Conservation (phyloP, 2,329 filamentous ascomycete species). For the Cladophialophora yegresii region DNA sequence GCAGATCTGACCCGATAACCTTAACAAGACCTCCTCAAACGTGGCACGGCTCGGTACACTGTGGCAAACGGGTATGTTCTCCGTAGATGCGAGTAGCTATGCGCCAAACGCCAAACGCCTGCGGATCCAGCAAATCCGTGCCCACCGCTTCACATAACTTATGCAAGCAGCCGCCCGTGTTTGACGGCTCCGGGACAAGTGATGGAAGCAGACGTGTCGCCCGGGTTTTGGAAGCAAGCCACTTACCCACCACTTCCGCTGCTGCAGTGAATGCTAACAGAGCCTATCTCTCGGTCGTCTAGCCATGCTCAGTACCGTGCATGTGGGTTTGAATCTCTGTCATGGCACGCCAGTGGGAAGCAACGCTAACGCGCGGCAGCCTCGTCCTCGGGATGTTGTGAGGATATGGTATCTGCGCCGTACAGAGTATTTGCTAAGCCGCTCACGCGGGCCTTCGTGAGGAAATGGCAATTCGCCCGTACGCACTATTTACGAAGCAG, state of each 20-base stretch:
- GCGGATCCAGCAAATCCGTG: background rate
- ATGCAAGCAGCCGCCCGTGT: background rate
- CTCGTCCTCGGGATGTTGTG: background rate
- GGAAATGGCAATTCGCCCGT: no score
- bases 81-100: background rate
- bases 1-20: conserved; percentile 2
- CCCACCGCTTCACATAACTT: background rate
- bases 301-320: background rate
- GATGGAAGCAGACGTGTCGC: background rate
- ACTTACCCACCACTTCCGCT: no score
- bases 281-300: background rate
- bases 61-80: conserved; percentile 1
- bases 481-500: no score
- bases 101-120: no score
- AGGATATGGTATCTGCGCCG: background rate
- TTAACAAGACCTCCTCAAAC: background rate
- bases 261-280: background rate
- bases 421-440: background rate
- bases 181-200: background rate
- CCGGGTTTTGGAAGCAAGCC: background rate
- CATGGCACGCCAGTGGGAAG: background rate
- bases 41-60: background rate
- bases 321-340: background rate
- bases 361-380: background rate
- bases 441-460: background rate